Base-by-base conservation (phyloP, 208 protist species). In the Leptomonas seymouri region DNA sequence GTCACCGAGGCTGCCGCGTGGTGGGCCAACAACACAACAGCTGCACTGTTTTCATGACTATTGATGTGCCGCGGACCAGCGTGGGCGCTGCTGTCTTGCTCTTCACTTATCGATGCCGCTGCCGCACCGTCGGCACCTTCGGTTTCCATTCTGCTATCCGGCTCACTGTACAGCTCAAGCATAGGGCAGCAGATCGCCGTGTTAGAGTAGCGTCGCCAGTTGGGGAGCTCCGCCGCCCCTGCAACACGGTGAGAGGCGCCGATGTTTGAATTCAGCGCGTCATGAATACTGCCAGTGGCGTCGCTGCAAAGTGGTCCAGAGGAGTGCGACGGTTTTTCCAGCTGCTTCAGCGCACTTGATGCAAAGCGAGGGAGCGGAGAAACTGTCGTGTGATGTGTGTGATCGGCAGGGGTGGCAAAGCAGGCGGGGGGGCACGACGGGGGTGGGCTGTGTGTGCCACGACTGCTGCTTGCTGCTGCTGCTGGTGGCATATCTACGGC, bases 221-320 rank as follows among this genome's bases (percentile, higher is more conserved):
- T 65, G n/a, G 45, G 55, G 53, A 65, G 23, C 44, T 70, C 55
- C 21, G n/a, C 45, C 12, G 54, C 14, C 41, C 62, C 65, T 21
- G 62, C 16, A 16, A 76, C 69, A 62, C 69, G 54, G 36, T 63
- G 42, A 15, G 50, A 41, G 21, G 45, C 36, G 36, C 59, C 9
- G 20, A 42, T 20, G 23, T 25, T 21, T 0, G 34, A n/a, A 44
- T 39, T 30, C 9, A 25, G 36, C 28, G 14, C 34, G 28, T 51
- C 45, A 20, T 16, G 9, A 20, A 23, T 27, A 20, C 25, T 30
- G 66, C 46, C 48, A 42, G 20, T 28, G 25, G n/a, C 16, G n/a
- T 15, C 39, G 30, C 23, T 21, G 44, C 28, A 9, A 14, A 64
- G 21, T 18, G 18, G 21, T 27, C 36, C 48, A 18, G 36, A 45